A percentile compares a stretch with the other conserved stretches of the same genome.
phyloP scores from a whole-genome alignment of 371 early-diverging fungal species.

The Mortierella sp. region DNA sequence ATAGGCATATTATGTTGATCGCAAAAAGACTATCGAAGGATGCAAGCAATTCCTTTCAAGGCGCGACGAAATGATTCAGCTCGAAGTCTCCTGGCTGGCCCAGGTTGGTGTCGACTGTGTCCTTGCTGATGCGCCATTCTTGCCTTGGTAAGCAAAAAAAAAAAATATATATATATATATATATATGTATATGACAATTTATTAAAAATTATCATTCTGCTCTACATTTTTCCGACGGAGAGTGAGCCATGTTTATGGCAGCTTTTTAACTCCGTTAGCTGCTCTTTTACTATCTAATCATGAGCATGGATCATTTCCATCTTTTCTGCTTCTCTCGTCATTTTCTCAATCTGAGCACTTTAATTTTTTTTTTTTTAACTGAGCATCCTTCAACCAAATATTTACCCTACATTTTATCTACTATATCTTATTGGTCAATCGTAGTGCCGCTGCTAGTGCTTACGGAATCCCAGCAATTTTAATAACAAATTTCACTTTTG shows the following conservation, averaged over 20 bases:
- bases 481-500: slow-evolving; percentile 84
- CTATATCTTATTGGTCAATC: slow-evolving; percentile 14
- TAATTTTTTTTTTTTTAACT: no score
- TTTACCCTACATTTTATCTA: no score
- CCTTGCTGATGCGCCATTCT: slow-evolving; percentile 76
- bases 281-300: background rate
- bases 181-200: background rate
- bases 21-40: slow-evolving; percentile 65
- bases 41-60: slow-evolving; percentile 62
- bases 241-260: no score
- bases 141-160: slow-evolving; percentile 65
- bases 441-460: slow-evolving; percentile 69
- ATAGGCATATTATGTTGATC: slow-evolving; percentile 52
- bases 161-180: background rate
- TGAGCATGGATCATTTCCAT: background rate
- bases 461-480: slow-evolving; percentile 74
- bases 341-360: no score
- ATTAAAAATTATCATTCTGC: no score
- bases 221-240: no score
- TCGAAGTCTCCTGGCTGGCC: slow-evolving; percentile 64
- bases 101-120: slow-evolving; percentile 72
- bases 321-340: background rate
- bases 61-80: slow-evolving; percentile 58
- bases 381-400: no score
- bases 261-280: background rate